Percentiles rank a stretch among this genome's conserved stretches.
phyloP scores from a whole-genome alignment of 202 grass and related monocot genomes.

The Cymbopogon flexuosus region DNA sequence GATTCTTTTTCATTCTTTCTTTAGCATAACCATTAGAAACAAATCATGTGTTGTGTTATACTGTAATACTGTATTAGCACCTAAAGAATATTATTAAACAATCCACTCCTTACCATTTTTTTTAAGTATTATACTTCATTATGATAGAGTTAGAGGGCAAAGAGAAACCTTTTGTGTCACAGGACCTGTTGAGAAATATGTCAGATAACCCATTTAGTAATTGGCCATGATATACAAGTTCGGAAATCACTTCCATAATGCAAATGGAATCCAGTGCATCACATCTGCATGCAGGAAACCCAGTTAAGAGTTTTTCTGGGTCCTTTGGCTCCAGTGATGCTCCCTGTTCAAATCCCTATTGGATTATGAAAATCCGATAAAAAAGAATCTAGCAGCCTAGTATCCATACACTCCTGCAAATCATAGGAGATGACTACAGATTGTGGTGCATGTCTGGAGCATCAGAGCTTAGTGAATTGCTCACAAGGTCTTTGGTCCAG shows the following conservation, averaged over 20 bases:
- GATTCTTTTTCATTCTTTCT: background rate
- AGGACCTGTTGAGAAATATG: background rate
- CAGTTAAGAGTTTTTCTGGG: background rate
- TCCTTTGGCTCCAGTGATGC: background rate
- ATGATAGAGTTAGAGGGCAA: background rate
- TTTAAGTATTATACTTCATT: background rate
- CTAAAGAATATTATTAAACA: background rate
- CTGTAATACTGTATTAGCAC: constrained; percentile 18
- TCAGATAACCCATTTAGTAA: constrained; percentile 9
- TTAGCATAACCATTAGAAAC: constrained; percentile 23
- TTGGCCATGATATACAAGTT: background rate
- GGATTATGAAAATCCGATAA: background rate
- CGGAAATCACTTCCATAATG: background rate
- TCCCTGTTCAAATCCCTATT: background rate
- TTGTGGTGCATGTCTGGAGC: background rate
- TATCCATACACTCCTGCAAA: background rate
- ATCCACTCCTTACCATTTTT: background rate
- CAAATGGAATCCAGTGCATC: background rate
- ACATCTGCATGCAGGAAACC: background rate
- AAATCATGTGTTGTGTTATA: constrained; percentile 16
- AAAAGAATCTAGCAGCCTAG: background rate
- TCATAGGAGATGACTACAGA: background rate
- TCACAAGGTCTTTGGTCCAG: background rate
- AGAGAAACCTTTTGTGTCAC: background rate
- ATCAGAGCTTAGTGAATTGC: background rate